A percentile compares a stretch with the other conserved stretches of the same genome.
These are phyloP conservation scores for Yamadazyma insecticola DNA, from an alignment of 805 yeast genomes.

Conservation along the genomic window DNA sequence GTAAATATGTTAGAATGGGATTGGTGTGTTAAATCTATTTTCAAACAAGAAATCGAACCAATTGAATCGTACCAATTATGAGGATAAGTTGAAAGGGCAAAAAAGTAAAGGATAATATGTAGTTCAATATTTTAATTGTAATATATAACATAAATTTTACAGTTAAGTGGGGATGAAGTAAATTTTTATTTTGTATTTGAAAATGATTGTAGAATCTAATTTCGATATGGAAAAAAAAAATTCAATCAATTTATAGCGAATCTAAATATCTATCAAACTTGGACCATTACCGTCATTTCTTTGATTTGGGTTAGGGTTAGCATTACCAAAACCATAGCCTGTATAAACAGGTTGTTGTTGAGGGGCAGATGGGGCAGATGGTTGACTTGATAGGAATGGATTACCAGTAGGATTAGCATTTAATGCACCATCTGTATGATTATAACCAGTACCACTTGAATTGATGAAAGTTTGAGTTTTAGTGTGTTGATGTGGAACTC, in stretches of 20 bases:
- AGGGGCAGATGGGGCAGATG: slow-evolving; percentile 21
- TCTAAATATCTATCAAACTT: slow-evolving; percentile 42
- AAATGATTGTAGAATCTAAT: too few relatives aligned
- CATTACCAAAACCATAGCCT: slow-evolving; percentile 93
- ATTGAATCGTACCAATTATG: too few relatives aligned
- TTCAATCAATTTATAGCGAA: too few relatives aligned
- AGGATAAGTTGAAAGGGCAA: too few relatives aligned
- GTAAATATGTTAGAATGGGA: slow-evolving; percentile 52
- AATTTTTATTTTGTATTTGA: too few relatives aligned
- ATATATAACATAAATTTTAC: too few relatives aligned
- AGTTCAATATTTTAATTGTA: too few relatives aligned
- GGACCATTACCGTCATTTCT: slow-evolving; percentile 39
- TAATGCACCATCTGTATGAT: slow-evolving; percentile 28
- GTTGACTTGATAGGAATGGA: slow-evolving; percentile 63
- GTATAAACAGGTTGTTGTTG: slow-evolving; percentile 54
- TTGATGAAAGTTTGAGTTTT: slow-evolving; percentile 75
- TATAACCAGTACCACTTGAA: slow-evolving; percentile 83
- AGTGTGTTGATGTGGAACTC: slow-evolving; percentile 93
- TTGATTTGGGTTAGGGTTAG: slow-evolving; percentile 41
- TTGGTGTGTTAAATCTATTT: slow-evolving; percentile 57
- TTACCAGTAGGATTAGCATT: slow-evolving; percentile 44
- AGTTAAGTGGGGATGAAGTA: slow-evolving; percentile 1
- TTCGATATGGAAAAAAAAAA: neutral
- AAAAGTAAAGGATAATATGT: too few relatives aligned
- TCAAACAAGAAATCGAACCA: slow-evolving; percentile 44